Evolutionary conservation across 768 basidiomycete genomes (phyloP).

Genomic region (Sarcomyxa edulis): DNA sequence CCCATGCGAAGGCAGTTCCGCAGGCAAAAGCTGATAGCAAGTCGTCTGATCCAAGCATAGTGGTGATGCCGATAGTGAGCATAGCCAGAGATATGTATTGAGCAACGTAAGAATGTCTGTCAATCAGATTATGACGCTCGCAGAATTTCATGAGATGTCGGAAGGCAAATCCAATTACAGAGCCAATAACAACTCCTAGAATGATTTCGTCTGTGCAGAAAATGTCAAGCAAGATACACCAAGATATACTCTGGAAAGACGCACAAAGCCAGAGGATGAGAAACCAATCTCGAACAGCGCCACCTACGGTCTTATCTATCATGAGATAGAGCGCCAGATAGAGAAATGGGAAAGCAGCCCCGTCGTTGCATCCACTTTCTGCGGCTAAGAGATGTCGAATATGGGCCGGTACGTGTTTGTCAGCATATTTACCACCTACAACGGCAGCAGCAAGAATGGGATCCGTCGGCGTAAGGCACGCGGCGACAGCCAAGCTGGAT

Average conservation of each 20-base stretch:
- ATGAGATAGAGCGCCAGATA: slow-evolving; percentile 86
- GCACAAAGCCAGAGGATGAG: slow-evolving; percentile 80
- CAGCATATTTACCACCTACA: slow-evolving; percentile 93
- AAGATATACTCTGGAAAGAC: slow-evolving; percentile 21
- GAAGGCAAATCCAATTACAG: slow-evolving; percentile 70
- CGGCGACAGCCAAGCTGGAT: slow-evolving; percentile 83
- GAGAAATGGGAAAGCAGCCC: slow-evolving; percentile 93
- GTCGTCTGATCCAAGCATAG: slow-evolving; percentile 88
- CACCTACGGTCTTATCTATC: slow-evolving; percentile 52
- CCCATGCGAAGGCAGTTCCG: slow-evolving; percentile 96
- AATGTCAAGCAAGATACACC: slow-evolving; percentile 3
- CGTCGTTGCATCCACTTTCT: slow-evolving; percentile 94
- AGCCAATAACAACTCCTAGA: slow-evolving; percentile 71
- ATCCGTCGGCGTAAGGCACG: slow-evolving; percentile 92
- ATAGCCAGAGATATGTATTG: slow-evolving; percentile 85
- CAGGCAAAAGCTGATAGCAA: slow-evolving; percentile 92
- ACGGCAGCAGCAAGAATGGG: slow-evolving; percentile 91
- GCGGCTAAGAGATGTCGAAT: slow-evolving; percentile 59
- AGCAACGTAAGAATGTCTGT: slow-evolving; percentile 91
- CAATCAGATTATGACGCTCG: slow-evolving; percentile 79
- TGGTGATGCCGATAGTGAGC: slow-evolving; percentile 79
- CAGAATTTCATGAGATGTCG: slow-evolving; percentile 93
- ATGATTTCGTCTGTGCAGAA: slow-evolving; percentile 64
- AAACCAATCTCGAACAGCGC: slow-evolving; percentile 85
- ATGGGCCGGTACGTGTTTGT: slow-evolving; percentile 92